Percentiles rank a stretch among this genome's conserved stretches.
phyloP scores from a whole-genome alignment of 208 protist genomes.

The Spongospora subterranea region DNA sequence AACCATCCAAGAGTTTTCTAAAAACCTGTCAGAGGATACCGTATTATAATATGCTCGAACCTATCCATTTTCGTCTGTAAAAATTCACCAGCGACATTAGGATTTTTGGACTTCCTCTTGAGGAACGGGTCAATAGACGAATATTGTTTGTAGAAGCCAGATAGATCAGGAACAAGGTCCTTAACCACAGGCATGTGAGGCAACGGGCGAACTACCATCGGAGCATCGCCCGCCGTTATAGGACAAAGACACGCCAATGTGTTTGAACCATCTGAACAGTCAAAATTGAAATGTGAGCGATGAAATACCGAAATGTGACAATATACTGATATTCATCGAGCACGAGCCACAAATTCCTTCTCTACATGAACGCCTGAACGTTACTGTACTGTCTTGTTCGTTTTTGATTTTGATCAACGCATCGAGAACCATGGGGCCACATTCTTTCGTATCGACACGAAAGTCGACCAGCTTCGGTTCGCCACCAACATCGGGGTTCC shows the following conservation, averaged over 20 bases:
- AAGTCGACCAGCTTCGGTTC: constrained; percentile 74
- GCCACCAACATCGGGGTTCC: constrained; percentile 66
- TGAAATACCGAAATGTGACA: neutral
- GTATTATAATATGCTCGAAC: neutral
- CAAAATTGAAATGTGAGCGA: neutral
- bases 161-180: constrained; percentile 82
- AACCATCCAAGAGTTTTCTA: constrained; percentile 75
- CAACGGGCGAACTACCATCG: constrained; percentile 78
- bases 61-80: constrained; percentile 60
- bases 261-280: constrained; percentile 70
- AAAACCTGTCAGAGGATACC: neutral
- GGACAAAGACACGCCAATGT: constrained; percentile 79
- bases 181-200: constrained; percentile 82
- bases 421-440: constrained; percentile 86
- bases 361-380: constrained; percentile 83
- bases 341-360: constrained; percentile 76
- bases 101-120: constrained; percentile 51
- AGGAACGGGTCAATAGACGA: constrained; percentile 81
- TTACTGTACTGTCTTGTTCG: constrained; percentile 83
- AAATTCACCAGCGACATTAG: neutral
- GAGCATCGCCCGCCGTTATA: constrained; percentile 67
- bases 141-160: constrained; percentile 83
- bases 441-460: constrained; percentile 77
- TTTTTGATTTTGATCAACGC: constrained; percentile 86
- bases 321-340: constrained; percentile 79